Base-by-base conservation (phyloP, 1,284 basidiomycete genomes). In the Xerocomus amazonicus region DNA sequence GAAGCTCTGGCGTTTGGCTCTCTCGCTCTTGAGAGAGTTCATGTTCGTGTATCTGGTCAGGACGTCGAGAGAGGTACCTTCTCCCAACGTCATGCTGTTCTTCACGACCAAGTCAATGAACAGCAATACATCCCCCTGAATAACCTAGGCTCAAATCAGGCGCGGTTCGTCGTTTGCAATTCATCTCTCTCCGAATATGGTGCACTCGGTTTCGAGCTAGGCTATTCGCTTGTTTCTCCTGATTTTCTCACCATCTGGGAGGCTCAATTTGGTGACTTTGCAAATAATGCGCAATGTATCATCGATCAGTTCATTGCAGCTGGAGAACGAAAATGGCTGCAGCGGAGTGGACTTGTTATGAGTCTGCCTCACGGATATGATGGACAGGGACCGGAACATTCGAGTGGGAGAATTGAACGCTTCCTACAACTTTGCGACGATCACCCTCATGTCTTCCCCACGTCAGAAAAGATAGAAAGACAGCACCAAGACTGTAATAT, bases 401-500 rank as follows among this genome's bases (percentile, higher is more conserved):
- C 96, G 23, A 95, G 92, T 62, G 97, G 90, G 47, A 82, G 97
- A 53, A 81, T 98, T 48, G 97, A 99, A 75, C 83, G 97, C 41
- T 99, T 98, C 85, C 75, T 99, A 60, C 95, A 98, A 73, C 81
- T 99, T 36, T 97, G 94, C 65, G 97, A 97, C 70, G 97, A 99
- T 65, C 94, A 99, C 69, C 96, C 96, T 9, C 81, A 95, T 69
- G 68, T 87, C 58, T 98, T 86, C 83, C 97, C 97, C 5, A 83
- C 84, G 1, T 79, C 81, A 1, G 85, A 97, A 70, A 95, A 96
- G 78, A 75, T 95, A 57, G 91, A 95, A 68, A 79, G 97, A 49
- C 93, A 97, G 67, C 94, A 97, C 68, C 97, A 99, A 75, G 97
- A 99, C 70, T 96, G 93, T 72, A 99, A 99, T 71, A 95, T 99